Evolutionary conservation across 257 asterid genomes (phyloP).

Genomic region (Buddleja alternifolia): DNA sequence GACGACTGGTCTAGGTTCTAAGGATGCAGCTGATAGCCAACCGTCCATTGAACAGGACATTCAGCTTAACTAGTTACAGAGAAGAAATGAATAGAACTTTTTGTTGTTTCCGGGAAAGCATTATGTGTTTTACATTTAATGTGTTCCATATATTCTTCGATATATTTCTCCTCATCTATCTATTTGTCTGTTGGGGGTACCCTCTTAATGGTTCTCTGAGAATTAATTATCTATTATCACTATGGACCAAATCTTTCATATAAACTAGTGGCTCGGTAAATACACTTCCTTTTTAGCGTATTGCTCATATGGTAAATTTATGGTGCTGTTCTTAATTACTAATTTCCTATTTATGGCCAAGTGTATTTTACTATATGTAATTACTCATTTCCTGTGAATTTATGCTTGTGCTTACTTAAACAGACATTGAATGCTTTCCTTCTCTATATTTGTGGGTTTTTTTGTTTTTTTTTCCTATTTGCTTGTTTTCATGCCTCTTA

Average conservation of each 20-base stretch:
- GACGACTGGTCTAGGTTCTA: neutral
- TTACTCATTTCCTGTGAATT: neutral
- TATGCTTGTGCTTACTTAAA: neutral
- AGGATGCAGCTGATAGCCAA: neutral
- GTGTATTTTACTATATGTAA: conserved; percentile 4
- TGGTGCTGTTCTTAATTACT: neutral
- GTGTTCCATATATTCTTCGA: neutral
- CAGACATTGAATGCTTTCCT: neutral
- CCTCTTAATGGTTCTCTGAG: too few relatives aligned
- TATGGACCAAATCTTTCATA: neutral
- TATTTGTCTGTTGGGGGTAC: neutral
- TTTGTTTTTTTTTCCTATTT: too few relatives aligned
- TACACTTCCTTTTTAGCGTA: neutral
- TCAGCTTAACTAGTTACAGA: neutral
- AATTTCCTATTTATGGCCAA: neutral
- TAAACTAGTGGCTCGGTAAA: conserved; percentile 3
- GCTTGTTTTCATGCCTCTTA: neutral
- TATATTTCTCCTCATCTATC: conserved; percentile 7
- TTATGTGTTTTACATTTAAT: neutral
- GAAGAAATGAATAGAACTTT: neutral
- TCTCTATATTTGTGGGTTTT: neutral
- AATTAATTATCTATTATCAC: neutral
- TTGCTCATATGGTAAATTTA: neutral
- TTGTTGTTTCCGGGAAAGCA: neutral
- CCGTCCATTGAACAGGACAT: neutral